These are phyloP conservation scores for Trametes gibbosa DNA, from an alignment of 768 basidiomycete genomes.

Conservation along the genomic window DNA sequence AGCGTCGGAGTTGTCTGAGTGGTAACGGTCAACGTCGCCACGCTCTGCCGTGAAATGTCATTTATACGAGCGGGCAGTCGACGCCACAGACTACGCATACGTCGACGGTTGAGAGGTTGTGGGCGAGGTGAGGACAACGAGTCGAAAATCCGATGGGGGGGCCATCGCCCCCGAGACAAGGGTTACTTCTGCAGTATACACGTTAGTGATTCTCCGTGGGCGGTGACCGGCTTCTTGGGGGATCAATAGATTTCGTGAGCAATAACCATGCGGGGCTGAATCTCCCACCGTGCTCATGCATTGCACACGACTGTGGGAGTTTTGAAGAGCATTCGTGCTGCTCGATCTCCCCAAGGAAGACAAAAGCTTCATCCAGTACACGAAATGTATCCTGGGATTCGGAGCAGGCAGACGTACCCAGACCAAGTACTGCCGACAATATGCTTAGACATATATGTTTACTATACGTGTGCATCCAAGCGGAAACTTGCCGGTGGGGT, in stretches of 20 bases:
- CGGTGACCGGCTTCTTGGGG: not conserved
- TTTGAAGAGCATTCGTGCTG: not conserved
- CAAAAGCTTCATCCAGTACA: too few relatives aligned
- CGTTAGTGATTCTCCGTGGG: slow-evolving; percentile 4
- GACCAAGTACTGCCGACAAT: too few relatives aligned
- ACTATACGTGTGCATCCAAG: too few relatives aligned
- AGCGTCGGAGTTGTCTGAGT: not conserved
- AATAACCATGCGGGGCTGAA: slow-evolving; percentile 3
- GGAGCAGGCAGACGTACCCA: too few relatives aligned
- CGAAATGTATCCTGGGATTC: too few relatives aligned
- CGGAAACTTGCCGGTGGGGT: too few relatives aligned
- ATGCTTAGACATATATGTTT: too few relatives aligned
- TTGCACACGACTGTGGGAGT: slow-evolving; percentile 6
- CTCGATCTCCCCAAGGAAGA: too few relatives aligned
- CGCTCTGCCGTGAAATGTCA: not conserved
- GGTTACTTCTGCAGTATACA: slow-evolving; percentile 7
- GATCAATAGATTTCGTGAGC: not conserved
- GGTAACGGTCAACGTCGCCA: not conserved
- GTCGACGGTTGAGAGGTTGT: not conserved
- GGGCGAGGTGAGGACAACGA: not conserved
- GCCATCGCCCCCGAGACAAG: slow-evolving; percentile 1
- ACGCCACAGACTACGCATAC: not conserved
- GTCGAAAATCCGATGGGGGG: not conserved
- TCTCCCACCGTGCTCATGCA: not conserved
- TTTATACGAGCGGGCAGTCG: not conserved